A percentile compares a stretch with the other conserved stretches of the same genome.
Evolutionary conservation across 768 basidiomycete genomes (phyloP).

Genomic region (Tulasnella calospora): DNA sequence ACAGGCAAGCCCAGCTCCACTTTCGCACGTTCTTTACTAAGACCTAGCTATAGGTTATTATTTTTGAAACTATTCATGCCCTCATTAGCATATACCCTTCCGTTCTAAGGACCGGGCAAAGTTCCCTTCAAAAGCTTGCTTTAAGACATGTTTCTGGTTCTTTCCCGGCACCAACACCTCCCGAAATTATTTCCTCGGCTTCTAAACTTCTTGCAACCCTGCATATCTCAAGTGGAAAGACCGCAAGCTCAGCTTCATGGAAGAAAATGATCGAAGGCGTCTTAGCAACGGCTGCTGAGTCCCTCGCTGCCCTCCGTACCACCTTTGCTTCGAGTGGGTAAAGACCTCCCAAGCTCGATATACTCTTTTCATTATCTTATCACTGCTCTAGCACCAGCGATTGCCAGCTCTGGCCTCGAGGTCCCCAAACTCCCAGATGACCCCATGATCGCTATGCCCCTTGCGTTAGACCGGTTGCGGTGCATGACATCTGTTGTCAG

Average conservation of each 20-base stretch:
- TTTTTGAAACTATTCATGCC: constrained; percentile 47
- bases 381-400: background rate
- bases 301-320: constrained; percentile 54
- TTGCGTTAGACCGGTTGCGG: constrained; percentile 58
- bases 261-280: constrained; percentile 69
- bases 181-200: constrained; percentile 44
- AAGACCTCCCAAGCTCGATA: background rate
- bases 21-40: background rate
- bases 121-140: constrained; percentile 50
- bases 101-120: constrained; percentile 53
- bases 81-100: constrained; percentile 64
- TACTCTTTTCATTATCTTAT: background rate
- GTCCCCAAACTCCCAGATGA: constrained; percentile 39
- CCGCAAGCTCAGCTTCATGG: constrained; percentile 67
- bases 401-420: constrained; percentile 28
- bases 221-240: constrained; percentile 72
- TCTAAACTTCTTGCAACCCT: constrained; percentile 58
- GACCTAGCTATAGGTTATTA: constrained; percentile 41
- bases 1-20: too few species aligned
- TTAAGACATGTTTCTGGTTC: constrained; percentile 56
- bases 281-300: constrained; percentile 58
- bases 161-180: constrained; percentile 42
- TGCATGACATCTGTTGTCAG: constrained; percentile 50
- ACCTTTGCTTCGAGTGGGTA: constrained; percentile 52
- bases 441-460: constrained; percentile 48